Evolutionary conservation across 306 rosid genomes (phyloP).

Genomic region (Rosa rugosa): DNA sequence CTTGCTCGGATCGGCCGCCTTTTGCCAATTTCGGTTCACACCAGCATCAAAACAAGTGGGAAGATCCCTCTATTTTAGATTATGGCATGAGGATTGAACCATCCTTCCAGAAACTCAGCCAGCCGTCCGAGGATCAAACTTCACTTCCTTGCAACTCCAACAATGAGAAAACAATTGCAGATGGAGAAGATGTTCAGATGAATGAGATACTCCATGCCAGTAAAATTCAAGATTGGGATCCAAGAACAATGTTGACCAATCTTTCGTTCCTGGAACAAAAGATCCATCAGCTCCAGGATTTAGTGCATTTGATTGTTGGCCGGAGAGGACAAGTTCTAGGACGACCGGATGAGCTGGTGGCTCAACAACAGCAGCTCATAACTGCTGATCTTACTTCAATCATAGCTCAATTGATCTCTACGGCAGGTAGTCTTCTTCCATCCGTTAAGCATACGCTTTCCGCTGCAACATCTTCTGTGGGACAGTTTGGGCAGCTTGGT

Average conservation of each 20-base stretch:
- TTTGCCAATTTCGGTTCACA: constrained; percentile 39
- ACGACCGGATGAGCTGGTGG: constrained; percentile 59
- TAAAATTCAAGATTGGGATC: constrained; percentile 82
- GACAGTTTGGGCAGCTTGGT: constrained; percentile 52
- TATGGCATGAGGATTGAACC: constrained; percentile 49
- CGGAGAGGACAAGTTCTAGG: constrained; percentile 63
- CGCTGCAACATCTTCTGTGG: constrained; percentile 34
- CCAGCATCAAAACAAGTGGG: constrained; percentile 53
- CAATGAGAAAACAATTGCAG: constrained; percentile 36
- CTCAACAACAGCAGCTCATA: constrained; percentile 88
- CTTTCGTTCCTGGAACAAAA: constrained; percentile 84
- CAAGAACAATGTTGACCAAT: constrained; percentile 60
- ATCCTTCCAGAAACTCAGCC: constrained; percentile 54
- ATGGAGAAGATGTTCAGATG: constrained; percentile 44
- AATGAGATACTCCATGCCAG: constrained; percentile 31
- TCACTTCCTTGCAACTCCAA: constrained; percentile 34
- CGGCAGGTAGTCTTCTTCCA: constrained; percentile 95
- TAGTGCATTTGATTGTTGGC: constrained; percentile 75
- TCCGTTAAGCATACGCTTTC: constrained; percentile 59
- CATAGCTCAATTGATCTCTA: constrained; percentile 82
- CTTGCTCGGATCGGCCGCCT: constrained; percentile 40
- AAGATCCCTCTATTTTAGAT: constrained; percentile 47
- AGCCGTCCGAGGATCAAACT: constrained; percentile 37
- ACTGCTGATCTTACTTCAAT: constrained; percentile 90
- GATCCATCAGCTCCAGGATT: constrained; percentile 89